Evolutionary conservation across 257 asterid species (phyloP).

Genomic region (Nicotiana tomentosiformis): DNA sequence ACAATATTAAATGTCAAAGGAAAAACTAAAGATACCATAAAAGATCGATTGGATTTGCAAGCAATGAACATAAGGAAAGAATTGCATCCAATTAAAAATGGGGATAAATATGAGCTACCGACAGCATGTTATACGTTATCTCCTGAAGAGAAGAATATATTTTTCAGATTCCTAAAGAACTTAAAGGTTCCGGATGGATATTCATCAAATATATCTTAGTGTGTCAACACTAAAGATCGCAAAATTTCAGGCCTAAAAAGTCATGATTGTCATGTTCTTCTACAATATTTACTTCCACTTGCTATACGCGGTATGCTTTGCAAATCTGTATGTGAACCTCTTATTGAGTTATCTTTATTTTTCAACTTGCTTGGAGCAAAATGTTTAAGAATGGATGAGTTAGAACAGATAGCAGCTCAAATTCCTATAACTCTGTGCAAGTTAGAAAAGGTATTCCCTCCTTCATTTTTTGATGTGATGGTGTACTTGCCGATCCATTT

Average conservation of each 20-base stretch:
- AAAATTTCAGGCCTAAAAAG: not conserved
- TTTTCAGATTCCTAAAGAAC: too few species aligned
- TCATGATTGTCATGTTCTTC: not conserved
- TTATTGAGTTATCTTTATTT: not conserved
- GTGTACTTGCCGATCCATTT: not conserved
- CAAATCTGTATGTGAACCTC: not conserved
- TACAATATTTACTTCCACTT: not conserved
- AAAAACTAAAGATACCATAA: not conserved
- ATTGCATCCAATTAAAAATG: too few species aligned
- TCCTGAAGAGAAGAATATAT: too few species aligned
- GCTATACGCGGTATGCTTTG: not conserved
- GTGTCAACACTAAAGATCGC: too few species aligned
- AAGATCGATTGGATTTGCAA: not conserved
- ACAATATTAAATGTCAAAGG: not conserved
- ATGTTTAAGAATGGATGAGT: not conserved
- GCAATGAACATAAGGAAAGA: too few species aligned
- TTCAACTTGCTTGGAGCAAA: not conserved
- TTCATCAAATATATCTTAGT: not conserved
- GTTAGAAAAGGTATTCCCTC: not conserved
- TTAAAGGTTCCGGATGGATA: not conserved
- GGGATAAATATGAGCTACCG: too few species aligned
- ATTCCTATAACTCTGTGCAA: not conserved
- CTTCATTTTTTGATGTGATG: not conserved
- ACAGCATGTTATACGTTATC: too few species aligned
- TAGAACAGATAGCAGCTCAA: not conserved